phyloP scores from a whole-genome alignment of 2,329 filamentous ascomycete genomes.

The Aspergillus caelatus region DNA sequence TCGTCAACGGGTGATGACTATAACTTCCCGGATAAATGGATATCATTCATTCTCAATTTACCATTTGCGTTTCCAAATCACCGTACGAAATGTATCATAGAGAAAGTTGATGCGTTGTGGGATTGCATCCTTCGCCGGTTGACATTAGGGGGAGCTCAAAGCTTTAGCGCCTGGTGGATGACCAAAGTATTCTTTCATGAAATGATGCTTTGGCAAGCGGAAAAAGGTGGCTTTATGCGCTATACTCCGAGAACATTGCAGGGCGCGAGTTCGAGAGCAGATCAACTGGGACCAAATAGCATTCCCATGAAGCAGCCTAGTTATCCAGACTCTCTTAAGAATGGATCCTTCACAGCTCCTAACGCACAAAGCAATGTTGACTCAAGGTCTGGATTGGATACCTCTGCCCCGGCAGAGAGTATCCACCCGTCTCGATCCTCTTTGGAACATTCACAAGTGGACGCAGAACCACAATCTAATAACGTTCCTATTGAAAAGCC shows the following conservation, averaged over 20 bases:
- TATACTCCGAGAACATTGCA: conserved; percentile 45
- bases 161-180: conserved; percentile 61
- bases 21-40: conserved; percentile 54
- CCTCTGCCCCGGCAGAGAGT: conserved; percentile 20
- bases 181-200: conserved; percentile 96
- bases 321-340: conserved; percentile 16
- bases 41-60: conserved; percentile 47
- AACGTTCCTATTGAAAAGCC: conserved; percentile 45
- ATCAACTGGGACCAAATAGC: conserved; percentile 25
- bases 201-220: conserved; percentile 86
- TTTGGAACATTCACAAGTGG: conserved; percentile 19
- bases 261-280: conserved; percentile 25
- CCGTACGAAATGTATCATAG: conserved; percentile 47
- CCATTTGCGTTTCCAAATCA: conserved; percentile 44
- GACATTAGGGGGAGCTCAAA: conserved; percentile 48
- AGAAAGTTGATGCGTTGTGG: conserved; percentile 49
- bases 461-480: conserved; percentile 24
- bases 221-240: conserved; percentile 84
- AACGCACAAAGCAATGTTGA: conserved; percentile 17
- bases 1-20: conserved; percentile 41
- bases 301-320: conserved; percentile 27
- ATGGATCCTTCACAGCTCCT: conserved; percentile 21
- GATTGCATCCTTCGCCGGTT: conserved; percentile 47
- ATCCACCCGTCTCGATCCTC: conserved; percentile 19
- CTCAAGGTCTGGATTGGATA: conserved; percentile 25